A percentile compares a stretch with the other conserved stretches of the same genome.
Evolutionary conservation across 2,329 filamentous ascomycete genomes (phyloP).

Genomic region (Fusarium anguioides): DNA sequence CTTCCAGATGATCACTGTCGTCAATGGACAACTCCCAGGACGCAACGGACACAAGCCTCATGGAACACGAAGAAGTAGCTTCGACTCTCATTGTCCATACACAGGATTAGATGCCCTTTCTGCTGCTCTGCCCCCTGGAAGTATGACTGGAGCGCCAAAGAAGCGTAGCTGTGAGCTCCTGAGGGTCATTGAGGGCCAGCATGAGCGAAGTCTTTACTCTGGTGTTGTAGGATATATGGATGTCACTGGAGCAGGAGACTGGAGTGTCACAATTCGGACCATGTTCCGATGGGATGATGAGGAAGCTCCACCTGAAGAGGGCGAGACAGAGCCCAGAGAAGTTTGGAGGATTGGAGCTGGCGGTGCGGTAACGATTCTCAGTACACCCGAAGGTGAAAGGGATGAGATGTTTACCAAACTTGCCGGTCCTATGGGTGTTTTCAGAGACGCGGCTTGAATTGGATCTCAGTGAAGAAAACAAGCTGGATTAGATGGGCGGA

Average conservation of each 20-base stretch:
- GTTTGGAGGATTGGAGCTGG: conserved; percentile 89
- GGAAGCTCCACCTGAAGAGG: conserved; percentile 45
- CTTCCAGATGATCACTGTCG: conserved; percentile 90
- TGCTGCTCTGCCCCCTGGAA: conserved; percentile 84
- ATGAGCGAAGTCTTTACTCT: conserved; percentile 81
- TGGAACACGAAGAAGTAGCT: conserved; percentile 11
- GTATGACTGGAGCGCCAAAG: conserved; percentile 97
- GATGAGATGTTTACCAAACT: conserved; percentile 91
- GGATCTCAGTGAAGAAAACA: background rate
- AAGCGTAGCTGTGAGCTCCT: conserved; percentile 90
- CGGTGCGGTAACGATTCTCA: conserved; percentile 88
- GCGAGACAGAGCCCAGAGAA: conserved; percentile 56
- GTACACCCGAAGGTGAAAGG: conserved; percentile 81
- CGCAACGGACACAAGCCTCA: conserved; percentile 24
- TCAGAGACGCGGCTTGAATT: conserved; percentile 51
- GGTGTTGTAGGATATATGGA: conserved; percentile 93
- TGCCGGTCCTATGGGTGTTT: conserved; percentile 65
- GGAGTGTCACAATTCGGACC: conserved; percentile 90
- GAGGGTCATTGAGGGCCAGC: conserved; percentile 69
- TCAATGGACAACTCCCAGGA: conserved; percentile 73
- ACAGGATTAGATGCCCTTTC: conserved; percentile 82
- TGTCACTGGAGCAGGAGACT: conserved; percentile 85
- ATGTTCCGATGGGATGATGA: conserved; percentile 80
- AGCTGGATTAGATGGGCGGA: background rate
- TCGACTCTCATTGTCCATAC: conserved; percentile 45